A percentile compares a stretch with the other conserved stretches of the same genome.
phyloP scores from a whole-genome alignment of 805 yeast genomes.

The Lachancea quebecensis region DNA sequence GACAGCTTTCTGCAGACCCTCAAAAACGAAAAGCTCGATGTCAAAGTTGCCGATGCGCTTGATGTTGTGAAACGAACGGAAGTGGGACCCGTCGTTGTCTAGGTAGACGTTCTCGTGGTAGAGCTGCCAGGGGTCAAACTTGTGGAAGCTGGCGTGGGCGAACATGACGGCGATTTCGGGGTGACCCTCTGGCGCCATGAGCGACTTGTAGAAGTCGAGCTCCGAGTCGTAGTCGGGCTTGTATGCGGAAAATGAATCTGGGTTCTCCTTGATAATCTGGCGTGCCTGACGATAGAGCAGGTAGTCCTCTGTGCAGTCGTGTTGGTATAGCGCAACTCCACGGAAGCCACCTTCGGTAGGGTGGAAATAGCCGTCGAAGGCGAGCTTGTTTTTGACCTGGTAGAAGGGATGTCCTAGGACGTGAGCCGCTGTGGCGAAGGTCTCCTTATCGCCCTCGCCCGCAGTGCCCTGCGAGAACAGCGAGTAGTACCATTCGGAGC shows the following conservation, averaged over 20 bases:
- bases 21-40: constrained; percentile 22
- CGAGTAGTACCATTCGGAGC: constrained; percentile 61
- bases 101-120: constrained; percentile 13
- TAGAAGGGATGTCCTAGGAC: constrained; percentile 42
- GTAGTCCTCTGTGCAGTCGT: constrained; percentile 45
- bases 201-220: constrained; percentile 9
- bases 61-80: constrained; percentile 16
- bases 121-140: constrained; percentile 31
- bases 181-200: constrained; percentile 12
- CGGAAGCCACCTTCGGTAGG: constrained; percentile 16
- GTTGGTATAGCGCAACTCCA: constrained; percentile 40
- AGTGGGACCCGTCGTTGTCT: constrained; percentile 16
- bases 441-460: constrained; percentile 79
- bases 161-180: constrained; percentile 24
- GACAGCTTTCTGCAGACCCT: constrained; percentile 12
- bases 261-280: constrained; percentile 3
- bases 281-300: constrained; percentile 6
- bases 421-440: constrained; percentile 63
- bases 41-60: constrained; percentile 17
- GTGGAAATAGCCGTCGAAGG: constrained; percentile 33
- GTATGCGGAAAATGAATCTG: constrained; percentile 8
- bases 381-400: constrained; percentile 39
- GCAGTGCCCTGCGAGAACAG: constrained; percentile 64
- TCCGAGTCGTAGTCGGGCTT: constrained; percentile 14
- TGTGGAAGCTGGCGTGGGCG: constrained; percentile 34